phyloP scores from a whole-genome alignment of 768 basidiomycete species.

The Lentinula edodes region DNA sequence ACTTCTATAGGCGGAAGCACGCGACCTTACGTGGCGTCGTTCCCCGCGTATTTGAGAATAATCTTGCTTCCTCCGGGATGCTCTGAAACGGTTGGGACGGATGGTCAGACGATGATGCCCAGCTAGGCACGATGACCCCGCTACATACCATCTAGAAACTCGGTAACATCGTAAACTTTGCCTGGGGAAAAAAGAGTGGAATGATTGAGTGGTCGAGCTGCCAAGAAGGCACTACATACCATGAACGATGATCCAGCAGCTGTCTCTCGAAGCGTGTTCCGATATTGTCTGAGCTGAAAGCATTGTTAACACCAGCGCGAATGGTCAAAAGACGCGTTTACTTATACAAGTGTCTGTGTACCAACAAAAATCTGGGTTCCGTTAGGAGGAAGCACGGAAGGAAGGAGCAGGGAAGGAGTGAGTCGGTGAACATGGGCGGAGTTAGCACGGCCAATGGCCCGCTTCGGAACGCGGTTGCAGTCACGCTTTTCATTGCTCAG shows the following conservation, averaged over 20 bases:
- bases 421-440: background rate
- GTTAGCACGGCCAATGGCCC: background rate
- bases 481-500: too few species aligned
- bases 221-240: constrained; percentile 30
- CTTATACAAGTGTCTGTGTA: background rate
- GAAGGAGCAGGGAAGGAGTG: background rate
- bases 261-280: constrained; percentile 50
- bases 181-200: constrained; percentile 31
- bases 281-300: constrained; percentile 48
- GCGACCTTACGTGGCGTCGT: constrained; percentile 72
- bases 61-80: constrained; percentile 83
- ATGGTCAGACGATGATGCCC: background rate
- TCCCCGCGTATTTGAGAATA: constrained; percentile 84
- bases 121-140: background rate
- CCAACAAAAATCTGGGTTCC: background rate
- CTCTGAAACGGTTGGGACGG: constrained; percentile 28
- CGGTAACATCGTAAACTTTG: constrained; percentile 74
- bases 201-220: background rate
- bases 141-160: constrained; percentile 61
- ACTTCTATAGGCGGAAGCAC: background rate
- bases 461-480: too few species aligned
- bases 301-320: background rate
- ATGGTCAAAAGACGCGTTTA: background rate
- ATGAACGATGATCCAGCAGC: constrained; percentile 83
- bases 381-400: background rate